Base-by-base conservation (phyloP, 345 rosid species). In the Salix dunnii region DNA sequence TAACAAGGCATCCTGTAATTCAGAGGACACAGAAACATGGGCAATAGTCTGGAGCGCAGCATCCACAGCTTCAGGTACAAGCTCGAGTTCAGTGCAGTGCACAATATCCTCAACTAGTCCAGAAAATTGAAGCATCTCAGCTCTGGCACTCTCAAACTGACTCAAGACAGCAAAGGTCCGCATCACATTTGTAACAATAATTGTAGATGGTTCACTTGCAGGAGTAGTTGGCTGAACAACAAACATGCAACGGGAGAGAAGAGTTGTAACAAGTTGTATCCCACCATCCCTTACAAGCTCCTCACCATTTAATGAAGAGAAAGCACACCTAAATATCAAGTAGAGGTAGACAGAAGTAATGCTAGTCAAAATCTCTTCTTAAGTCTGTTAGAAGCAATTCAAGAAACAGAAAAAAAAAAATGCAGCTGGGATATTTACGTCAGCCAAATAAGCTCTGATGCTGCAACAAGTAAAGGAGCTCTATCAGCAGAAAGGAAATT, bases 221-320 rank as follows among this genome's bases (percentile, higher is more conserved):
- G 97, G 85, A 80, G 99, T 93, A 76, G 99, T 90, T 80, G 98
- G 97, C 85, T 92, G 99, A 82, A 96, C 98, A 42, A 94, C 89
- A 81, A 88, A 84, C 97, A 93, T 93, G 89, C 99, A 94, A 71
- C 98, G 94, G 49, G 93, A 89, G 82, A 96, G 91, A 83, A 96
- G 98, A 80, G 81, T 92, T 5, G 97, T 87, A 73, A 96, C 88
- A 81, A 94, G 97, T 71, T 90, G 94, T 81, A 94, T 86, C 71
- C 99, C 99, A 72, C 93, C 97, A 85, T 92, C 97, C 84, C 99
- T 91, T 43, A 93, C 99, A 72, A 96, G 96, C 87, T 96, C 99
- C 82, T 96, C 98, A 62, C 99, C 99, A 82, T 96, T 96, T 84
- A 96, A 85, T 51, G 98, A 94, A n/a, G 99, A 96, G 48, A 95